Conservation (phyloP, 352 stramenopile genomes). For the Phytopythium boreale region DNA sequence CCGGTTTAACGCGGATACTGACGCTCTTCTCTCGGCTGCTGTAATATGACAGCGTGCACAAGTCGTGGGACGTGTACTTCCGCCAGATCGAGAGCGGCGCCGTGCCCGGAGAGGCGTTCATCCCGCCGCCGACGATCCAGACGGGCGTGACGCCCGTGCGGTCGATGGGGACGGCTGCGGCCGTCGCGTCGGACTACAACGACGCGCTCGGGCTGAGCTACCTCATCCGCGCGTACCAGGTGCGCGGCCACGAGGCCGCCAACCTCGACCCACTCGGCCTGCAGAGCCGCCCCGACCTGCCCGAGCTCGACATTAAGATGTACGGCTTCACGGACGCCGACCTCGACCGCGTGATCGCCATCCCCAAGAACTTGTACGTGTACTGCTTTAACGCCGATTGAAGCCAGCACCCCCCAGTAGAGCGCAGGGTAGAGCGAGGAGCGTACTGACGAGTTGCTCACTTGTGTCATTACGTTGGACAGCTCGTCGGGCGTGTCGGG, state of each 20-base stretch:
- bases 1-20: not conserved
- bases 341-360: conserved; percentile 84
- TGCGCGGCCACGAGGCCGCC: conserved; percentile 94
- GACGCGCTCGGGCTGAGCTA: conserved; percentile 93
- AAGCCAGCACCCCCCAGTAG: not conserved
- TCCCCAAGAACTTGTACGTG: conserved; percentile 83
- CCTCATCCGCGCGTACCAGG: conserved; percentile 97
- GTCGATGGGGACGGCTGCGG: conserved; percentile 28
- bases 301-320: conserved; percentile 90
- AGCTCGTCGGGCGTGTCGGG: conserved; percentile 86
- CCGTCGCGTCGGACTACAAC: conserved; percentile 48
- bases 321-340: conserved; percentile 92
- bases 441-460: conserved; percentile 4
- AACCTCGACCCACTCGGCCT: conserved; percentile 97
- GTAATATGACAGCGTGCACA: conserved; percentile 79
- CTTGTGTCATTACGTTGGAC: conserved; percentile 6
- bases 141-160: conserved; percentile 63
- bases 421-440: not conserved
- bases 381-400: not conserved
- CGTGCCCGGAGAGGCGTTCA: conserved; percentile 79
- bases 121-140: conserved; percentile 77
- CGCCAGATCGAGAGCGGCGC: conserved; percentile 76
- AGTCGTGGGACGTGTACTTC: conserved; percentile 88
- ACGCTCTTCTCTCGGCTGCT: no score
- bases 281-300: conserved; percentile 49